These are phyloP conservation scores for Hymenoscyphus scutula DNA, from an alignment of 2,329 filamentous ascomycete species.

Conservation along the genomic window DNA sequence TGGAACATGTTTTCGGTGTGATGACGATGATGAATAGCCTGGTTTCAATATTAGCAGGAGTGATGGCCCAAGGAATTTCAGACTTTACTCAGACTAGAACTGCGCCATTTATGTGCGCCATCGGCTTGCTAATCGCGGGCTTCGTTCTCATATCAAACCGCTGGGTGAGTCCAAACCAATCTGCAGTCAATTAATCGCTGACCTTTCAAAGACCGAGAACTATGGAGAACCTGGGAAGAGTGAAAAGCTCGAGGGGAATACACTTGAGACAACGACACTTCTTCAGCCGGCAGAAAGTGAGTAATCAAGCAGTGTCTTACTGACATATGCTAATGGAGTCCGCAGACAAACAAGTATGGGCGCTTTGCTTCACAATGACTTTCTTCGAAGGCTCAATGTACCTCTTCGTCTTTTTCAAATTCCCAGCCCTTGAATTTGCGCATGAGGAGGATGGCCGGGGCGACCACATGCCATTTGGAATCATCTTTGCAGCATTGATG, in stretches of 20 bases:
- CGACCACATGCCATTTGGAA: conserved; percentile 44
- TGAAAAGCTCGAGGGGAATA: conserved; percentile 8
- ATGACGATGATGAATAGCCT: conserved; percentile 52
- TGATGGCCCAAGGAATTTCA: conserved; percentile 50
- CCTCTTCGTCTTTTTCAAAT: conserved; percentile 61
- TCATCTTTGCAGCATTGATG: conserved; percentile 58
- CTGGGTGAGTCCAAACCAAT: conserved; percentile 42
- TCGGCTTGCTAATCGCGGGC: conserved; percentile 41
- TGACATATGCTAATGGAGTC: conserved; percentile 6
- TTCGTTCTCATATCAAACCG: conserved; percentile 44
- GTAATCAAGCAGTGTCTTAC: not conserved
- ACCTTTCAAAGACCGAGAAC: conserved; percentile 42
- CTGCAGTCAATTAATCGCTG: not conserved
- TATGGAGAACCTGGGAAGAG: conserved; percentile 38
- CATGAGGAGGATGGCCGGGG: conserved; percentile 34
- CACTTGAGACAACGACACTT: conserved; percentile 7
- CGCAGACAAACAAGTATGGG: conserved; percentile 46
- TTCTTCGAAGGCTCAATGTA: conserved; percentile 61
- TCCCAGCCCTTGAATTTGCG: conserved; percentile 48
- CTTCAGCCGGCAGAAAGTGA: conserved; percentile 7
- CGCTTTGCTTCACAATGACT: conserved; percentile 50
- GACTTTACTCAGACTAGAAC: conserved; percentile 45
- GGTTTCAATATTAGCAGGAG: conserved; percentile 51
- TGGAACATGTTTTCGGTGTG: conserved; percentile 51
- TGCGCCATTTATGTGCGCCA: conserved; percentile 50